These are phyloP conservation scores for Aspergillus latus DNA, from an alignment of 2,329 filamentous ascomycete genomes.

Conservation along the genomic window DNA sequence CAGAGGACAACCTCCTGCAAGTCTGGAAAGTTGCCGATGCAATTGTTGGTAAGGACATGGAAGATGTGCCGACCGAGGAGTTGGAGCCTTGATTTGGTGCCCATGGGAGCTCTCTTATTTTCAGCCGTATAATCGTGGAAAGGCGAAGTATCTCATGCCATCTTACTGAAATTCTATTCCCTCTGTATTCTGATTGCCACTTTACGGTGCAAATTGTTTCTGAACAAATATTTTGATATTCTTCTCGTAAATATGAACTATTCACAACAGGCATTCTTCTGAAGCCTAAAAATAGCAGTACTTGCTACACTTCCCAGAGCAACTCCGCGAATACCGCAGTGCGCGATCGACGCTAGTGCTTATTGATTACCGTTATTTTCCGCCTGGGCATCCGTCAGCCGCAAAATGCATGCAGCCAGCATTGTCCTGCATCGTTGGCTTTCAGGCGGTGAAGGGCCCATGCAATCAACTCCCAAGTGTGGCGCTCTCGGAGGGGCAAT, in stretches of 20 bases:
- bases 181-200: not conserved
- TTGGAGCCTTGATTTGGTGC: constrained; percentile 56
- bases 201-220: not conserved
- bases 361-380: not conserved
- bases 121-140: not conserved
- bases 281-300: too few species aligned
- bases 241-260: not conserved
- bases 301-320: too few species aligned
- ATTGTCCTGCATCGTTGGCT: not conserved
- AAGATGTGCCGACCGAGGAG: constrained; percentile 74
- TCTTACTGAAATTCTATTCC: not conserved
- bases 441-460: constrained; percentile 6
- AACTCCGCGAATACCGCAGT: too few species aligned
- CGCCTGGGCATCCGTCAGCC: not conserved
- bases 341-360: not conserved
- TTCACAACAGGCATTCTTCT: not conserved
- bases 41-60: constrained; percentile 75
- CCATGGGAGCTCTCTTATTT: not conserved
- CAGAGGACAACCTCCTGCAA: constrained; percentile 94
- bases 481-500: constrained; percentile 7
- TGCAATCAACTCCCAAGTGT: not conserved
- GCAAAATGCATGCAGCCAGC: constrained; percentile 2
- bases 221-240: not conserved
- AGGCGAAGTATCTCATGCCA: not conserved
- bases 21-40: constrained; percentile 86